A percentile compares a stretch with the other conserved stretches of the same genome.
Evolutionary conservation across 1,284 basidiomycete genomes (phyloP).

Genomic region (Leccinum pseudoinsigne): DNA sequence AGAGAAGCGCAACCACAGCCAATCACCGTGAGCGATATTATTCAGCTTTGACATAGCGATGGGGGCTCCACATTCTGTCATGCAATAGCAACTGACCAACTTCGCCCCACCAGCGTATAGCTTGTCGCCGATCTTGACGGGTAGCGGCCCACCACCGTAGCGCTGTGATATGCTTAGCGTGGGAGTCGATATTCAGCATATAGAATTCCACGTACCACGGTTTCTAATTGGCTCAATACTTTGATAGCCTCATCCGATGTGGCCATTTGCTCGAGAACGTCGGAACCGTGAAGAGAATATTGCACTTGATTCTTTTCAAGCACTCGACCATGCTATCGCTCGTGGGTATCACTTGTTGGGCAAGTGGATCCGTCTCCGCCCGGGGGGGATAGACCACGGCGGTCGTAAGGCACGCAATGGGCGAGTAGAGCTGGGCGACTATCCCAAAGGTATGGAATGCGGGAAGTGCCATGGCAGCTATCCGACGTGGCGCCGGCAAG

Average conservation of each 20-base stretch:
- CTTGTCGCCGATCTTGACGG: slow-evolving; percentile 23
- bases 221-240: not conserved
- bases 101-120: slow-evolving; percentile 24
- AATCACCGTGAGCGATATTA: slow-evolving; percentile 21
- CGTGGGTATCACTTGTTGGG: slow-evolving; percentile 22
- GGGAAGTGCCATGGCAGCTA: slow-evolving; percentile 28
- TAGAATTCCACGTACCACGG: not conserved
- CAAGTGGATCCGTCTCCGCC: slow-evolving; percentile 9
- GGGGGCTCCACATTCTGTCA: slow-evolving; percentile 29
- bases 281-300: not conserved
- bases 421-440: slow-evolving; percentile 15
- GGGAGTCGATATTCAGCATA: not conserved
- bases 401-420: slow-evolving; percentile 13
- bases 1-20: slow-evolving; percentile 33
- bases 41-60: not conserved
- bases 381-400: slow-evolving; percentile 20
- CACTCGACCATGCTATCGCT: slow-evolving; percentile 16
- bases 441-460: slow-evolving; percentile 29
- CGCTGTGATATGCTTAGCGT: slow-evolving; percentile 9
- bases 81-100: slow-evolving; percentile 22
- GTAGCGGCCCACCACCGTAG: slow-evolving; percentile 29
- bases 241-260: not conserved
- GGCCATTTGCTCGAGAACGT: not conserved
- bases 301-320: slow-evolving; percentile 5
- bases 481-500: slow-evolving; percentile 53